A percentile compares a stretch with the other conserved stretches of the same genome.
These are phyloP conservation scores for Rhynchosporium agropyri DNA, from an alignment of 2,329 filamentous ascomycete genomes.

Conservation along the genomic window DNA sequence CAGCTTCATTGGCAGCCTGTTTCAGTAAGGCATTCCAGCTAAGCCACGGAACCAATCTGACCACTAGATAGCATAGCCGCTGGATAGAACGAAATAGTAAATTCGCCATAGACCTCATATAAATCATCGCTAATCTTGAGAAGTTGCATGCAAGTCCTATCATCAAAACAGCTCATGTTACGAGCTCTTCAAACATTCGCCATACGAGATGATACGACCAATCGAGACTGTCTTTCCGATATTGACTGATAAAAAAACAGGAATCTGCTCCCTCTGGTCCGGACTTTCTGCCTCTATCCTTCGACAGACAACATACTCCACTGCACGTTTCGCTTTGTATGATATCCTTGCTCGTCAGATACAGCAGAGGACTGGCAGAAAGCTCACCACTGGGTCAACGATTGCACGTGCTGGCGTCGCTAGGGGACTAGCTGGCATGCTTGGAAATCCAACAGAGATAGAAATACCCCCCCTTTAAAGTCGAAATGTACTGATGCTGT, in stretches of 20 bases:
- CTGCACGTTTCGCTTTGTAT: slow-evolving; percentile 49
- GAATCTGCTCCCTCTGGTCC: slow-evolving; percentile 48
- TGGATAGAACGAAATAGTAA: slow-evolving; percentile 52
- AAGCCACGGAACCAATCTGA: not conserved
- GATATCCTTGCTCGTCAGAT: slow-evolving; percentile 43
- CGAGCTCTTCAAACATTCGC: slow-evolving; percentile 46
- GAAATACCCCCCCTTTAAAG: not conserved
- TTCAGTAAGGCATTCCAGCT: slow-evolving; percentile 44
- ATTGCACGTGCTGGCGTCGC: slow-evolving; percentile 47
- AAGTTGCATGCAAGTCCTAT: slow-evolving; percentile 50
- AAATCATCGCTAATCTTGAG: slow-evolving; percentile 11
- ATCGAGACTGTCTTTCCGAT: not conserved
- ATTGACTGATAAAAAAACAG: slow-evolving; percentile 31
- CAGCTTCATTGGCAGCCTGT: slow-evolving; percentile 50
- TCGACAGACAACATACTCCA: slow-evolving; percentile 50
- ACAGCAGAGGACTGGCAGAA: slow-evolving; percentile 39
- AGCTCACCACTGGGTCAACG: slow-evolving; percentile 43
- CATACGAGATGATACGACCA: slow-evolving; percentile 44
- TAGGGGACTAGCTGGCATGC: slow-evolving; percentile 48
- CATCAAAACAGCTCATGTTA: slow-evolving; percentile 47
- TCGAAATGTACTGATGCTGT: not conserved
- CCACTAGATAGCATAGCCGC: slow-evolving; percentile 45
- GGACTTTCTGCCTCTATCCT: slow-evolving; percentile 50
- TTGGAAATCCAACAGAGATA: slow-evolving; percentile 51
- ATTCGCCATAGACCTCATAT: slow-evolving; percentile 15